phyloP scores from a whole-genome alignment of 2,329 filamentous ascomycete species.

The Stagonosporopsis chrysanthemi region DNA sequence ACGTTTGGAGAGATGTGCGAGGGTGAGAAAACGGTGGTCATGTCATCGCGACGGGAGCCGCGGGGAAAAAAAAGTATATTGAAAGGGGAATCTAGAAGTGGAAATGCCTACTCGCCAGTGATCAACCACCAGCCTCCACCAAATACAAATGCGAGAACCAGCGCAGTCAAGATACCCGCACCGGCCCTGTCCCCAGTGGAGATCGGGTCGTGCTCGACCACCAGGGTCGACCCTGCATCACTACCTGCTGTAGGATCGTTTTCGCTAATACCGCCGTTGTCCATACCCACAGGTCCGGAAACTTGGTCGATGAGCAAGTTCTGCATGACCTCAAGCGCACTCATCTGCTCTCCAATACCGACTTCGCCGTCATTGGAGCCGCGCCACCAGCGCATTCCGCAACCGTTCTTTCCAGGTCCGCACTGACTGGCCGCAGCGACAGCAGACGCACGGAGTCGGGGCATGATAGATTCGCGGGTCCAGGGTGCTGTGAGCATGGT shows the following conservation, averaged over 20 bases:
- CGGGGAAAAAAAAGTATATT: not conserved
- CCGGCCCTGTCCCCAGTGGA: constrained; percentile 70
- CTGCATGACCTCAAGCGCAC: constrained; percentile 62
- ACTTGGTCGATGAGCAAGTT: constrained; percentile 50
- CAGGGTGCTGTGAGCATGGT: constrained; percentile 49
- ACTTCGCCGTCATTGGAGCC: constrained; percentile 55
- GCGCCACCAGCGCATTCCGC: constrained; percentile 54
- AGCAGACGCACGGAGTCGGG: constrained; percentile 62
- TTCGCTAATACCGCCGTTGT: constrained; percentile 60
- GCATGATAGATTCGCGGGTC: constrained; percentile 53
- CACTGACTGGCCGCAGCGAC: constrained; percentile 63
- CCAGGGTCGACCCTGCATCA: constrained; percentile 32
- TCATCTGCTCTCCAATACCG: constrained; percentile 67
- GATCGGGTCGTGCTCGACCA: constrained; percentile 46
- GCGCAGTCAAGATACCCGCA: constrained; percentile 68
- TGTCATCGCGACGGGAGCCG: not conserved
- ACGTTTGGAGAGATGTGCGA: not conserved
- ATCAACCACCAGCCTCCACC: constrained; percentile 62
- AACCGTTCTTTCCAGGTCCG: constrained; percentile 57
- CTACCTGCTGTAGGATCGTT: constrained; percentile 54
- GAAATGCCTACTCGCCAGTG: constrained; percentile 19
- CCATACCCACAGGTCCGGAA: constrained; percentile 53
- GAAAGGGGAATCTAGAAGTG: not conserved
- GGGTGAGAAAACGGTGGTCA: not conserved
- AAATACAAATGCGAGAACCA: constrained; percentile 63